Base-by-base conservation (phyloP, 192 early-diverging fungal species). In the Neocallimastix lanati region DNA sequence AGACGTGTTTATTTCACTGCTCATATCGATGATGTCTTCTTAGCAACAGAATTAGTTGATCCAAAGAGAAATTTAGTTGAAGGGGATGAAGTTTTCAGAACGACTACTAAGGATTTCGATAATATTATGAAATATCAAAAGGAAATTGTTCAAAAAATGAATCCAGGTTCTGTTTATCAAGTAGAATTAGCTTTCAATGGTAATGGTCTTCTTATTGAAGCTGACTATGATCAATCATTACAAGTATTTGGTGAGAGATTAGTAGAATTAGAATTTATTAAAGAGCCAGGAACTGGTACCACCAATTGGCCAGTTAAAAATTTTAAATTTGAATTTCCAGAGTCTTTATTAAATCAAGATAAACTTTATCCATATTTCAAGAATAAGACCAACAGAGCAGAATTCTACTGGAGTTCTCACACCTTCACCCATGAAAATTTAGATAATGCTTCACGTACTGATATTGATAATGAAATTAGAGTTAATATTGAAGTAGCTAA, bases 11-110 rank as follows among this genome's bases (percentile, higher is more conserved):
- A 87, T 78, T n/a, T n/a, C n/a, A n/a, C n/a, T n/a, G n/a, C n/a
- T n/a, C n/a, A n/a, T n/a, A n/a, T n/a, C n/a, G n/a, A 87, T 76
- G 86, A 84, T 82, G 80, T 85, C 29, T 84, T 85, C 82, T 76
- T 84, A 27, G 84, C 35, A 25, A 77, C 77, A 13, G 76, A 82
- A 29, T n/a, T 82, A 30, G 79, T 80, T 35, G 36, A 81, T 28
- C 40, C 40, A 50, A 50, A 50, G 21, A 50, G 21, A 3, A 50
- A 50, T 50, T 2, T 50, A 50, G 6, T 50, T 21, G 40, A 50
- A 21, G 40, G 40, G 4, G 18, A 16, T 21, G 18, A 16, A 16
- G 30, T 40, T 25, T 86, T 78, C 80, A 79, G 85, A 76, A 80
- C 78, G 13, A 81, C 86, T 9, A 16, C 77, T 15, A 25, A 78